These are phyloP conservation scores for Agrocybe pediades DNA, from an alignment of 768 basidiomycete genomes.

Conservation along the genomic window DNA sequence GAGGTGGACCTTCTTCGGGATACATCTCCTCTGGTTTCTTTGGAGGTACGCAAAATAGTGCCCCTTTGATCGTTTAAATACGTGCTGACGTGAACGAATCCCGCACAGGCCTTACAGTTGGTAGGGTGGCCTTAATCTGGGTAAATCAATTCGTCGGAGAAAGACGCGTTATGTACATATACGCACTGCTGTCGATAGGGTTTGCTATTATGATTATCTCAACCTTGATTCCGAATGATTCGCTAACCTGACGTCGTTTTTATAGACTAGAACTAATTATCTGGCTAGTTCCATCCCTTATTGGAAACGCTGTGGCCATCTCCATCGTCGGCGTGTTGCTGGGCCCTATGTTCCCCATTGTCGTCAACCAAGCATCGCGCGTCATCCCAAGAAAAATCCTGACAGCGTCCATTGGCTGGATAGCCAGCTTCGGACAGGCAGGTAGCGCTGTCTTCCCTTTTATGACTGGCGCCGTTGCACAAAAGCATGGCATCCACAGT, in stretches of 20 bases:
- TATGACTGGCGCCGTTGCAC: constrained; percentile 68
- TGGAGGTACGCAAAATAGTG: constrained; percentile 43
- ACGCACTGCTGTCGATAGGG: constrained; percentile 48
- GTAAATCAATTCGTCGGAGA: constrained; percentile 61
- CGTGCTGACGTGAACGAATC: constrained; percentile 9
- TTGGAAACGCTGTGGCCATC: constrained; percentile 61
- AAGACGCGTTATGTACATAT: constrained; percentile 48
- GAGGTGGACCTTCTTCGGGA: constrained; percentile 38
- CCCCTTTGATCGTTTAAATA: background rate
- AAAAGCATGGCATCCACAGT: constrained; percentile 58
- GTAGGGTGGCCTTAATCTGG: constrained; percentile 53
- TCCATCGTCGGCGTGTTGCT: constrained; percentile 63
- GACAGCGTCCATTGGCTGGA: constrained; percentile 66
- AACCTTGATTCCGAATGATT: background rate
- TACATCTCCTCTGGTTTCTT: constrained; percentile 53
- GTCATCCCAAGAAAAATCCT: constrained; percentile 74
- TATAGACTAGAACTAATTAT: constrained; percentile 58
- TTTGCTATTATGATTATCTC: constrained; percentile 19
- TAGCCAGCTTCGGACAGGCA: constrained; percentile 68
- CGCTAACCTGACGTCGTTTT: background rate
- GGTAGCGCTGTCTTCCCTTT: constrained; percentile 76
- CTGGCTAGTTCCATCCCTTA: constrained; percentile 65
- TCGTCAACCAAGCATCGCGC: constrained; percentile 68
- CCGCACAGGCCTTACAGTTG: constrained; percentile 47
- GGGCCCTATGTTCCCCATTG: constrained; percentile 72